Percentiles rank a stretch among this genome's conserved stretches.
Conservation (phyloP, 73 alveolate genomes). For the Paramecium primaurelia region DNA sequence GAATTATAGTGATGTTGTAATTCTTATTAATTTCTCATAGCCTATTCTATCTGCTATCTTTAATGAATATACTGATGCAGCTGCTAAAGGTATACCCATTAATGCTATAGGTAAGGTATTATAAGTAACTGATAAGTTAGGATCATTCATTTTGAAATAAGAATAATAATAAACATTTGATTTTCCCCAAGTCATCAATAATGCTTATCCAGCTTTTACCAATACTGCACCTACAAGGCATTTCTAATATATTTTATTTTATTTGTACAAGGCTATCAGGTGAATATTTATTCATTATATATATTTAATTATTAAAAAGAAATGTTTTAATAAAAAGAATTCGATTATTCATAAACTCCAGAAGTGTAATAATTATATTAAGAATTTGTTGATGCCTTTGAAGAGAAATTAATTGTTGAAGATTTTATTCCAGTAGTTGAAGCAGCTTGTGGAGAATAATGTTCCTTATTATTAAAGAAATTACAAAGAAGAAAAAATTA, state of each 20-base stretch:
- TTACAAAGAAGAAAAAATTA: neutral
- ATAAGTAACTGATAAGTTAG: neutral
- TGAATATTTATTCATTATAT: neutral
- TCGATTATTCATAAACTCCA: conserved; percentile 48
- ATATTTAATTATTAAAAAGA: neutral
- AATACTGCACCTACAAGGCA: conserved; percentile 8
- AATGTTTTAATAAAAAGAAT: conserved; percentile 43
- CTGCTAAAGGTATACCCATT: conserved; percentile 9
- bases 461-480: neutral
- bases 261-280: neutral
- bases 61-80: neutral
- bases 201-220: conserved; percentile 15
- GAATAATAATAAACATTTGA: conserved; percentile 43
- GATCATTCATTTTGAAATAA: conserved; percentile 26
- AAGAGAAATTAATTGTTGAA: conserved; percentile 14
- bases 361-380: conserved; percentile 7
- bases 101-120: conserved; percentile 26
- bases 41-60: conserved; percentile 17
- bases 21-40: neutral
- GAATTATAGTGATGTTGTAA: neutral
- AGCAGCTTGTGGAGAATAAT: conserved; percentile 33
- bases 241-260: neutral
- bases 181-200: conserved; percentile 38
- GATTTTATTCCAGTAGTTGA: conserved; percentile 17
- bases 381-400: conserved; percentile 40